Evolutionary conservation across 805 yeast genomes (phyloP).

Genomic region (Kluyveromyces aestuarii): DNA sequence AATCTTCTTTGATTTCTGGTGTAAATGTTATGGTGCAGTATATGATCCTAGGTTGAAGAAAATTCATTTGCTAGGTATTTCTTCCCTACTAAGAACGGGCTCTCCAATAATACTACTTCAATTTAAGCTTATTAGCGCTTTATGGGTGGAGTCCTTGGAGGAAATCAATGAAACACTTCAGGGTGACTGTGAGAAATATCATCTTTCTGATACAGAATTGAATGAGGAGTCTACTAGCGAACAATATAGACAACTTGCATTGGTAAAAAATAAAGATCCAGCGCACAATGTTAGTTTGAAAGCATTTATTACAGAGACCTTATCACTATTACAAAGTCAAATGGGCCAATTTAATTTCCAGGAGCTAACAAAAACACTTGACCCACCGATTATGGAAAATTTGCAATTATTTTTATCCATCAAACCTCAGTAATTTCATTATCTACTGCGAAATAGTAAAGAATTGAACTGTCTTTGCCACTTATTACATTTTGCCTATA

Average conservation of each 20-base stretch:
- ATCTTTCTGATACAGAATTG: slow-evolving; percentile 32
- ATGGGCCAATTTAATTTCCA: slow-evolving; percentile 19
- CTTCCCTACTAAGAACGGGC: slow-evolving; percentile 39
- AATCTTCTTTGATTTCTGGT: slow-evolving; percentile 30
- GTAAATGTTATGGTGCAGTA: slow-evolving; percentile 43
- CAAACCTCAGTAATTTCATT: slow-evolving; percentile 4
- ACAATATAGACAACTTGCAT: slow-evolving; percentile 32
- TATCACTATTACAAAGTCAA: slow-evolving; percentile 19
- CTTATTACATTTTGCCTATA: neutral
- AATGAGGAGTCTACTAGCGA: slow-evolving; percentile 34
- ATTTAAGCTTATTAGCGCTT: slow-evolving; percentile 27
- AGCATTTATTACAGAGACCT: slow-evolving; percentile 31
- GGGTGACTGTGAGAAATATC: slow-evolving; percentile 52
- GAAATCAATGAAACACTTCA: slow-evolving; percentile 54
- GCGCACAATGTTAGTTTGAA: slow-evolving; percentile 46
- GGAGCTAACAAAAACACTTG: slow-evolving; percentile 14
- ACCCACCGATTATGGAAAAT: slow-evolving; percentile 19
- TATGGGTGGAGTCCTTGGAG: slow-evolving; percentile 53
- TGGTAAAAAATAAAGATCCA: slow-evolving; percentile 37
- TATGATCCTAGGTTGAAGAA: slow-evolving; percentile 74
- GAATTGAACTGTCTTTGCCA: neutral
- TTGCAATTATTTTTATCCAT: slow-evolving; percentile 18
- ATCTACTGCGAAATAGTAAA: neutral
- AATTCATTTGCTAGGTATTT: slow-evolving; percentile 51
- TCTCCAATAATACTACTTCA: slow-evolving; percentile 22